Base-by-base conservation (phyloP, 331 rosid genomes). In the Spiraea crenata region DNA sequence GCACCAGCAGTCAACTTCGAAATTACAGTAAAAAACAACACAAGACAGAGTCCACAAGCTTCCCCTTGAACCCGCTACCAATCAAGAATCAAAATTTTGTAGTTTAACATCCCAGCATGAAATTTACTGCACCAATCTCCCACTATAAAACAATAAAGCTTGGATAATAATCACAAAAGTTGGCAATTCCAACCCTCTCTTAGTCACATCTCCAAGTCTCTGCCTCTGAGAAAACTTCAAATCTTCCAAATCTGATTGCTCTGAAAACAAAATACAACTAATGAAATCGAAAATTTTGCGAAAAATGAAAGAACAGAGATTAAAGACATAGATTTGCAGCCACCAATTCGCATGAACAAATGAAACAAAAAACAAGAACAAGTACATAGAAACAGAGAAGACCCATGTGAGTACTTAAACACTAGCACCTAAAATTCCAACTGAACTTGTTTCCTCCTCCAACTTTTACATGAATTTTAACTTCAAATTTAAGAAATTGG, bases 31-130 rank as follows among this genome's bases (percentile, higher is more conserved):
- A 52, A 52, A 3, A 31, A 44, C 3, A 50, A 31, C 56, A 79
- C 79, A 72, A 25, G 48, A 59, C 63, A 84, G 65, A 69, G 52
- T 71, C 82, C 70, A 69, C 74, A 72, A 63, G 78, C 73, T 35
- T 60, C 50, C 46, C 12, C 62, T 55, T 71, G 70, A 82, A 77
- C 48, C 78, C 63, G 42, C 90, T 86, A 87, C 90, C 90, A 95
- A 79, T 79, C 87, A 81, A 82, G 77, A 71, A 78, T 75, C 73
- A 86, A 84, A 81, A 84, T 74, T 76, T 80, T 73, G 81, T 78
- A 76, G 81, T 83, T 89, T 82, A 82, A 45, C 90, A 80, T 84
- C 77, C 89, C 86, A 76, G 55, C 74, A 49, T 50, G 38, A 50
- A 39, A 38, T 38, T 25, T 67, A 67, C 39, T 5, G 31, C 44